Base-by-base conservation (phyloP, 768 basidiomycete genomes). In the Suillus brevipes region DNA sequence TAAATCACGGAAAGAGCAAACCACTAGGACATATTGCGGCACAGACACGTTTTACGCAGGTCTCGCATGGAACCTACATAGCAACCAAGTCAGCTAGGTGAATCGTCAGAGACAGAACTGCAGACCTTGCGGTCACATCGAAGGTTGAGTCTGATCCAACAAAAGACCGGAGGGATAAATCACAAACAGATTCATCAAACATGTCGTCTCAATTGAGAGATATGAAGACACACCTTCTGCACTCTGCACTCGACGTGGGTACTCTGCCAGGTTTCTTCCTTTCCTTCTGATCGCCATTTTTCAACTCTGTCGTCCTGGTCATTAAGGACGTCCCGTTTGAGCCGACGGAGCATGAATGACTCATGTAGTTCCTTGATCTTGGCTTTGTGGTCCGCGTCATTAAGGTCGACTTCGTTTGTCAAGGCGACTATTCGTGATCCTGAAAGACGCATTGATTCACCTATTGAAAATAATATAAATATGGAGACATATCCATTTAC, bases 11-110 rank as follows among this genome's bases (percentile, higher is more conserved):
- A 59, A 52, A 13, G 65, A 40, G 40, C 69, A 34, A 68, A 88
- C 91, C 91, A 63, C 88, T 85, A n/a, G 91, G 91, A 76, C 91
- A 93, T 64, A 92, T 89, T 20, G 85, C 79, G 28, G 85, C 86
- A 70, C 90, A 92, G 40, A 91, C 91, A 70, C 90, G 81, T 64
- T 88, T 88, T 28, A 85, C 84, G 71, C 91, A 93, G 73, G 87
- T 91, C 75, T 89, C 88, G 77, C 91, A 93, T 13, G 91, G 91
- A 40, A 91, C 82, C 89, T 92, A 69, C 31, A 56, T 57, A 45
- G 12, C 42, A 18, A 20, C 5, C 37, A 43, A 62, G 60, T 62
- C 60, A 34, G 65, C 40, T 2, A 9, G n/a, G 36, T 34, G 18
- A 28, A 28, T 36, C 16, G 1, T 7, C 18, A 18, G 57, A 16